Evolutionary conservation across 1,139 yeast species (phyloP), one percentile per base, ranked within the genome.

Genomic region (Groenewaldozyma sp.): DNA sequence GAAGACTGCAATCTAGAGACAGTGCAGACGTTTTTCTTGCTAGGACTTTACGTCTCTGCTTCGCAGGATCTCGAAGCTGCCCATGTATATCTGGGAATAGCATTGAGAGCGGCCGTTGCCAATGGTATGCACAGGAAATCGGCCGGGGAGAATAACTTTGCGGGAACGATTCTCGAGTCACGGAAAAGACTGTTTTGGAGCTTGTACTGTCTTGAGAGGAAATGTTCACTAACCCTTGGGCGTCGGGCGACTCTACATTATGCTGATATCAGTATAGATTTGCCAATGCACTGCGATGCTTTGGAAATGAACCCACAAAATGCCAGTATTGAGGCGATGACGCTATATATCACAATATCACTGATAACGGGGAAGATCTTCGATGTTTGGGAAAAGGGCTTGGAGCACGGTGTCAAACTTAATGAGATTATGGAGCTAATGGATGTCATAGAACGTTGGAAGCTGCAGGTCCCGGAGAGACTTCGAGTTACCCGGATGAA

Each of bases 151-250:
- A 11, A 18, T 10, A n/a, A n/a, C n/a, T n/a, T n/a, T n/a, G n/a
- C n/a, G n/a, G n/a, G n/a, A n/a, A n/a, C n/a, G n/a, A n/a, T n/a
- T n/a, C n/a, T n/a, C n/a, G 38, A 35, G 24, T 19, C 20, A 13
- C 24, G 20, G 10, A 35, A 28, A 19, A 26, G 38, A 2, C 26
- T 35, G 26, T 35, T 35, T 28, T 35, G 38, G 38, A 35, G 38
- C 27, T 14, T 35, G 9, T 35, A 35, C 16, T 28, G 33, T 28
- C 14, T 35, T 7, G 38, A 35, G 18, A 17, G 38, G 3, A 28
- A 28, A 28, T 14, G 28, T 14, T 32, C 38, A 19, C 28, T 35
- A 13, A 17, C 32, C 10, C 24, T 35, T 7, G 38, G 38, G 33
- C 26, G 28, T 11, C 38, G 33, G 3, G 38, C 28, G 27, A 28